Evolutionary conservation across 768 basidiomycete species (phyloP).

Genomic region (Russula griseocarnosa): DNA sequence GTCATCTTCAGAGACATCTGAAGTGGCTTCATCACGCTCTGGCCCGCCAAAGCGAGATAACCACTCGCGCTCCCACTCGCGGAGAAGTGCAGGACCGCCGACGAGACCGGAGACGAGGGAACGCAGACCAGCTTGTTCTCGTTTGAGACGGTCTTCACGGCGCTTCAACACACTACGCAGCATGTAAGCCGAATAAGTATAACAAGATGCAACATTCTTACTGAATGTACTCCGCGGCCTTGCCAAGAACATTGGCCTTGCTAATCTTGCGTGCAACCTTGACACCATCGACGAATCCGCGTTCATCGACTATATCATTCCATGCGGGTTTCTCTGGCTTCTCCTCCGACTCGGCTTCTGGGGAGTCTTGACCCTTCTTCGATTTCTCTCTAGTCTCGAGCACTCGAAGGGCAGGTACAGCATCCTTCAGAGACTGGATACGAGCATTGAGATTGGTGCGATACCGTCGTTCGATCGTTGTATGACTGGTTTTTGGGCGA

Average conservation of each 20-base stretch:
- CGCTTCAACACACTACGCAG: constrained; percentile 65
- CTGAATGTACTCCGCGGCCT: constrained; percentile 86
- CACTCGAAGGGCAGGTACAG: constrained; percentile 79
- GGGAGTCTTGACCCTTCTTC: constrained; percentile 24
- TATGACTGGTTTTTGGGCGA: constrained; percentile 83
- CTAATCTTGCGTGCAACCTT: constrained; percentile 87
- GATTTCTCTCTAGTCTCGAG: constrained; percentile 54
- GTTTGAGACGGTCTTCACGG: constrained; percentile 63
- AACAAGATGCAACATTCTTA: constrained; percentile 32
- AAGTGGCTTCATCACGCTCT: constrained; percentile 57
- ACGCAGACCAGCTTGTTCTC: constrained; percentile 74
- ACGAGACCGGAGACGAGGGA: constrained; percentile 66
- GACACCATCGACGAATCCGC: constrained; percentile 89
- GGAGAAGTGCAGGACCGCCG: constrained; percentile 64
- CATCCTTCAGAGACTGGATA: constrained; percentile 72
- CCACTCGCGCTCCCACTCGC: constrained; percentile 78
- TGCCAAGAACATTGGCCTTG: constrained; percentile 86
- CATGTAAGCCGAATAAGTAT: not conserved
- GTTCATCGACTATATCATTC: constrained; percentile 65
- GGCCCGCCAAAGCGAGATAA: constrained; percentile 67
- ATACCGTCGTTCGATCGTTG: constrained; percentile 84
- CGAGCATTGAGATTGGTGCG: constrained; percentile 86
- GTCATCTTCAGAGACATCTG: constrained; percentile 41
- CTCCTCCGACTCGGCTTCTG: not conserved
- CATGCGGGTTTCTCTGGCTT: constrained; percentile 15